Base-by-base conservation (phyloP, 2,329 filamentous ascomycete species). In the Xylaria sp. region DNA sequence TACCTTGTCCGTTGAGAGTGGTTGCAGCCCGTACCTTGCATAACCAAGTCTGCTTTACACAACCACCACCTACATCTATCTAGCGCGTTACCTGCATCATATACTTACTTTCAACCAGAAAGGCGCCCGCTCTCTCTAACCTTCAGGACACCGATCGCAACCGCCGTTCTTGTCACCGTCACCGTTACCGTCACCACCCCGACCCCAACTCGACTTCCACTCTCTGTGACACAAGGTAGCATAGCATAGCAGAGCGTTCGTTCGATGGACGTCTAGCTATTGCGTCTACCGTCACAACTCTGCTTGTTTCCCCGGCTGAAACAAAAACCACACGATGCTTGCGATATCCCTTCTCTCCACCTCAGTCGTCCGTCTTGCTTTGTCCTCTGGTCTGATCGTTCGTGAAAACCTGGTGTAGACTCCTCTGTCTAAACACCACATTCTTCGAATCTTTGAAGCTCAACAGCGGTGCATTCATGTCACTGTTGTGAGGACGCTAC, bases 311-410 rank as follows among this genome's bases (percentile, higher is more conserved):
- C 63, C 51, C 64, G 44, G 54, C 62, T 51, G 71, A 70, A 74
- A 73, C 73, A 71, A 72, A 55, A 60, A 67, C 68, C 73, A 74
- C 77, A 86, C 79, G 72, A 88, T 88, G 86, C 73, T 86, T 85
- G 81, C 78, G 80, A 79, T 76, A 77, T 75, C 74, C 71, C 71
- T 71, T 71, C 69, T 74, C 74, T 76, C 74, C 69, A 79, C 78
- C 79, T 82, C 85, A 87, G 86, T 88, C 85, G 85, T 81, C 83
- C 79, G 84, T 84, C 83, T 80, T 77, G 83, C 80, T 78, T 80
- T 78, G 84, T 85, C 82, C 74, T 80, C 84, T 84, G 83, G 84
- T 84, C 76, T 80, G 74, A 80, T 85, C 80, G 75, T 80, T 79
- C 75, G 80, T 84, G 80, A 81, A 82, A 80, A 79, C 74, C 78